Evolutionary conservation across 805 yeast genomes (phyloP), one percentile per base, ranked within the genome.

Genomic region (Wickerhamiella hasegawae): DNA sequence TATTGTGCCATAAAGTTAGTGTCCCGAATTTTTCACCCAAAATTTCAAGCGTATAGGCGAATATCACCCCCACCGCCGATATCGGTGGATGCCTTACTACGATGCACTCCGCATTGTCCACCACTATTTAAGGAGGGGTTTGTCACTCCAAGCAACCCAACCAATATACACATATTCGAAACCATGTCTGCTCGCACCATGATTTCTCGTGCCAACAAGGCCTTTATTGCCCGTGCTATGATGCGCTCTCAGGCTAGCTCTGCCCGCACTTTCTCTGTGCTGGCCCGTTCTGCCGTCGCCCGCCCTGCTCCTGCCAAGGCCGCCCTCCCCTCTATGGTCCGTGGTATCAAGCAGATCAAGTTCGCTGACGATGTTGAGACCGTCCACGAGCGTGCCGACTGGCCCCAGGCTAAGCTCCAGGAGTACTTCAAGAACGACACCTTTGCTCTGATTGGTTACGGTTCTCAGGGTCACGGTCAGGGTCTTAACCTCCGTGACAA

Each of bases 391-490:
- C 82, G 98, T 68, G 77, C 84, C 54, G 98, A 90, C 80, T 90
- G 98, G 98, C 98, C 98, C 66, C 73, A 78, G 63, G 97, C 87
- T 69, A 87, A 81, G 71, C 71, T 90, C 57, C 72, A 77, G 46
- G 85, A 83, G 57, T 90, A 85, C 74, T 90, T 90, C 84, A 87
- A 90, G 75, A 69, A 85, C 65, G 97, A 90, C 63, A 90, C 98
- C 43, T 69, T 90, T 58, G 97, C 98, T 50, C 68, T 90, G 58
- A 85, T 90, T 52, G 98, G 98, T 66, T 90, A 90, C 76, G 98
- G 98, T 60, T 87, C 98, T 49, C 98, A 90, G 71, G 98, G 98
- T 73, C 87, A 90, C 73, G 98, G 98, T 62, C 98, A 90, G 72
- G 97, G 96, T 67, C 76, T 90, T 54, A 90, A 90, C 84, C 69